Conservation (phyloP, 2,329 filamentous ascomycete genomes). For the Tolypocladium tundrense region DNA sequence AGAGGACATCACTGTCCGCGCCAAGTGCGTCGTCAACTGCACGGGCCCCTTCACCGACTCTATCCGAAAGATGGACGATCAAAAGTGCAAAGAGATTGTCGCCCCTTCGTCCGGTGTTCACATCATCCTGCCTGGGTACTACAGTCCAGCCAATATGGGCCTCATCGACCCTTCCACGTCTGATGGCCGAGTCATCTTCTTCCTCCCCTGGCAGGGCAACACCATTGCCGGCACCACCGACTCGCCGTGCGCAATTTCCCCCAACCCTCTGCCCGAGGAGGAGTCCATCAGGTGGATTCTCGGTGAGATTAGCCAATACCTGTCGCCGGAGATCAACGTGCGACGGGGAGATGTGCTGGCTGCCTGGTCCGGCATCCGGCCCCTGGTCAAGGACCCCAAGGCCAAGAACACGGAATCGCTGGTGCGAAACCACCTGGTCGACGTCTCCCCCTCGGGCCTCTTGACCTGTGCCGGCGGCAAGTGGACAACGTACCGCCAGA, state of each 20-base stretch:
- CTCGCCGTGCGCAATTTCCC: conserved; percentile 60
- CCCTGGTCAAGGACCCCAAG: conserved; percentile 77
- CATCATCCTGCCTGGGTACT: conserved; percentile 79
- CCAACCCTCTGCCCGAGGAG: conserved; percentile 68
- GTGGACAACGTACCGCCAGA: conserved; percentile 89
- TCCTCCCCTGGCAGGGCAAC: conserved; percentile 87
- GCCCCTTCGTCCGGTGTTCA: conserved; percentile 80
- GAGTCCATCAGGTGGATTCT: conserved; percentile 84
- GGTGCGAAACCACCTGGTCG: conserved; percentile 77
- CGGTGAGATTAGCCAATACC: conserved; percentile 69
- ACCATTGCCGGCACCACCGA: conserved; percentile 87
- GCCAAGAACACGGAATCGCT: conserved; percentile 78
- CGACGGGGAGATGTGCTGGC: conserved; percentile 80
- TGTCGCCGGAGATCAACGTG: conserved; percentile 76
- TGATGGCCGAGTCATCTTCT: conserved; percentile 85
- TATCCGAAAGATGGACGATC: conserved; percentile 77
- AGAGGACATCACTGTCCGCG: conserved; percentile 60
- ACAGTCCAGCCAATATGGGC: conserved; percentile 76
- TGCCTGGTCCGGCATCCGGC: conserved; percentile 81
- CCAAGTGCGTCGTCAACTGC: conserved; percentile 78
- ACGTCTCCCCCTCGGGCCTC: conserved; percentile 68
- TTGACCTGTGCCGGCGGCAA: conserved; percentile 82
- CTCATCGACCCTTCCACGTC: conserved; percentile 79
- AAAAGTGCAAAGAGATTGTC: conserved; percentile 62
- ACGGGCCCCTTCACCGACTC: conserved; percentile 82